A percentile compares a stretch with the other conserved stretches of the same genome.
These are phyloP conservation scores for Yarrowia yakushimensis DNA, from an alignment of 805 yeast genomes.

Conservation along the genomic window DNA sequence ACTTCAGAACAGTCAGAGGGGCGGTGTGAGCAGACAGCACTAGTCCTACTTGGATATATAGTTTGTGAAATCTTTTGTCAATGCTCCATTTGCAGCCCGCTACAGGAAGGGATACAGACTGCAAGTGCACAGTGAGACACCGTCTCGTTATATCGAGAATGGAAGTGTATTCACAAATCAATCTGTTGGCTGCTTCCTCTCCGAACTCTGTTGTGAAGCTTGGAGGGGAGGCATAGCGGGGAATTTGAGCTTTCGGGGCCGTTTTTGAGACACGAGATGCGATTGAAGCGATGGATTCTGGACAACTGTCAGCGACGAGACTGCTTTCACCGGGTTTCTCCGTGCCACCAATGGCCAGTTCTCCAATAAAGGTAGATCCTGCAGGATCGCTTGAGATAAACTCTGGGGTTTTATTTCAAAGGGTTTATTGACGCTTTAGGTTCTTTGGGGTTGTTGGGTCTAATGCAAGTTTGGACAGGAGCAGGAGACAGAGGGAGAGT, in stretches of 20 bases:
- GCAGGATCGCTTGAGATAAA: slow-evolving; percentile 1
- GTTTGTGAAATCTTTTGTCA: too few species aligned
- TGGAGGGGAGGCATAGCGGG: not conserved
- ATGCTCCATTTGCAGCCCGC: not conserved
- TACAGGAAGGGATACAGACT: not conserved
- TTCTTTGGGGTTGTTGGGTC: not conserved
- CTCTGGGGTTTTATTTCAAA: not conserved
- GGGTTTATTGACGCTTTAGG: not conserved
- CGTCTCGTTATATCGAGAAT: too few species aligned
- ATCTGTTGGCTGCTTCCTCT: slow-evolving; percentile 1
- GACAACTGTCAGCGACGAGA: too few species aligned
- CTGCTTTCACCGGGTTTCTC: too few species aligned
- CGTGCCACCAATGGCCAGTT: not conserved
- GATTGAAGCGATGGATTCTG: not conserved
- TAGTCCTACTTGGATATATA: too few species aligned
- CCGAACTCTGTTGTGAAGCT: not conserved
- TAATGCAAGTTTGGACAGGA: not conserved
- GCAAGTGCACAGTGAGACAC: not conserved
- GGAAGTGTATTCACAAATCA: not conserved
- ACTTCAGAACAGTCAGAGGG: not conserved
- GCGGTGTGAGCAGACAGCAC: too few species aligned
- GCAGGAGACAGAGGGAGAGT: not conserved
- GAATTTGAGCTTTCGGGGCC: not conserved
- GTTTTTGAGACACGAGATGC: not conserved
- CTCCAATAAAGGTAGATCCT: not conserved